Base-by-base conservation (phyloP, 202 grass and related monocot species). In the Miscanthus sacchariflorus region DNA sequence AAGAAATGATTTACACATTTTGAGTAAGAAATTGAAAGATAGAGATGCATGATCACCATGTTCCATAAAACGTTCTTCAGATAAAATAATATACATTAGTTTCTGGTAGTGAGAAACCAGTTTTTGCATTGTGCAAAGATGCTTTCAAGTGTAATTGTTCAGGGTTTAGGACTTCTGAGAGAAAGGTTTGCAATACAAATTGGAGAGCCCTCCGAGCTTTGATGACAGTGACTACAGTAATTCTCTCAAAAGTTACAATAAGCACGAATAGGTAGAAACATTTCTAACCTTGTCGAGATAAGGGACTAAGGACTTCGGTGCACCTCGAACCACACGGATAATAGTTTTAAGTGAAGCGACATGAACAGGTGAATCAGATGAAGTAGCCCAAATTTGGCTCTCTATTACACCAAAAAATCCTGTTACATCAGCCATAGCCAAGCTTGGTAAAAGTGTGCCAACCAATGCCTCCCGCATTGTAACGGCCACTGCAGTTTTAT, bases 321-420 rank as follows among this genome's bases (percentile, higher is more conserved):
- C 79, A 1, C 92, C 89, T 78, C 94, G 89, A 66, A 96, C 89
- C 72, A 93, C 92, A 75, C 96, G 91, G 82, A 94, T 90, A 49
- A 98, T 76, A 86, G 92, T 91, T 86, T 96, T 98, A 63, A 96
- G 77, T 39, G 93, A 94, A 73, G 90, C 91, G 39, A 98, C 75
- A 72, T 98, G 96, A 82, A 96, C 91, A 87, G 93, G 90, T 83
- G 96, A 98, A 93, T 98, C 96, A 81, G 93, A 96, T 36, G 87
- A 94, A 88, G 90, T 96, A 58, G 90, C 85, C 96, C 96, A 96
- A 87, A 98, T 95, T 88, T 98, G 96, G 59, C 94, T 91, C 91
- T 96, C 92, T 91, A 98, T 93, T 68, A 94, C 91, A 88, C 81
- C 84, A 85, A 96, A 90, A 93, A 93, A 98, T 14, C 92, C 96